Evolutionary conservation across 83 land plant species (phyloP), one percentile per base, ranked within the genome.

Genomic region (Picea abies): DNA sequence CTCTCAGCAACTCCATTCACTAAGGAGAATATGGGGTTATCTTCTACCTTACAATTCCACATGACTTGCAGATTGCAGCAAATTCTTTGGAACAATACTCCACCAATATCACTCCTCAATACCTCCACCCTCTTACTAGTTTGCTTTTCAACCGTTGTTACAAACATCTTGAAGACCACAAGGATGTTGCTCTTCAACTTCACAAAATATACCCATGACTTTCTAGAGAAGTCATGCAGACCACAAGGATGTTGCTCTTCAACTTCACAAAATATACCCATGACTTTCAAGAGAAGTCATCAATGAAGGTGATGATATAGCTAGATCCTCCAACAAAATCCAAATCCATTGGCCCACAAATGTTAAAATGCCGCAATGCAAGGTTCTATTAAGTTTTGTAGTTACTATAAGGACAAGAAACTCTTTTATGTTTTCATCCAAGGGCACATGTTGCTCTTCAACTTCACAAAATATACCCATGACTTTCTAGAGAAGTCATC

Each of bases 251-350:
- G 6, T 86, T 75, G 14, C 11, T 58, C 16, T 86, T 86, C 14
- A 79, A 78, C 22, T 79, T 82, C 66, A 88, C 69, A 58, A 88
- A 86, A 49, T 77, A 86, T 0, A 84, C 75, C 83, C 82, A 86
- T 3, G 77, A 81, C 39, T 88, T 79, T 81, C 76, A 62, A 23
- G 84, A 88, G 68, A 61, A 87, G 26, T 81, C 86, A 67, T 85
- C 88, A 66, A 85, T 84, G 37, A 90, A 88, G 15, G 84, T 80
- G 20, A 86, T 32, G 83, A 84, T 76, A 63, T 90, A 90, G 9
- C 17, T 25, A 37, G 68, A 67, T 19, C 82, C 78, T 8, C 76
- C 69, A 58, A 86, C 77, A 0, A 82, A 86, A 12, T 71, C 5
- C 58, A 70, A 73, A 39, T 82, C 83, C n/a, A 86, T 58, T 0